Base-by-base conservation (phyloP, 1,284 basidiomycete genomes). In the Malassezia brasiliensis region DNA sequence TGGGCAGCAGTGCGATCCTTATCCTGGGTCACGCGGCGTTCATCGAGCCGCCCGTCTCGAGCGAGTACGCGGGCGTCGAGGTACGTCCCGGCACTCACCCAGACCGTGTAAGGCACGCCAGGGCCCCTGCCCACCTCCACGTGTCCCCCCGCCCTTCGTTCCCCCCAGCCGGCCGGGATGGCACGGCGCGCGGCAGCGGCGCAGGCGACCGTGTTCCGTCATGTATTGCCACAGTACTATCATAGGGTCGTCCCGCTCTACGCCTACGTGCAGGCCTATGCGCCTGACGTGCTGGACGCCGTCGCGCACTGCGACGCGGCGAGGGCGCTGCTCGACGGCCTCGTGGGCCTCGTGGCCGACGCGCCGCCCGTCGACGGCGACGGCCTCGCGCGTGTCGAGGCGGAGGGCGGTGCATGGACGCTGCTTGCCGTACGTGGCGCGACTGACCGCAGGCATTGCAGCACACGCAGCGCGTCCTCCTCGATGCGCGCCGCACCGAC, bases 31-130 rank as follows among this genome's bases (percentile, higher is more conserved):
- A 91, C 69, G 88, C 88, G 1, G 82, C 80, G 53, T 68, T 90
- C 59, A 82, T 90, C 60, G 88, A 91, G 75, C 88, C 88, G 10
- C 88, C 88, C 19, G 82, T 91, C 56, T 87, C 88, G 76, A 87
- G 85, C 78, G 88, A 90, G 75, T 91, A 90, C 65, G 83, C 86
- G 8, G 75, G 79, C 42, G 85, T 90, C 28, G 81, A 85, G 76
- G 61, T 63, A 50, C 20, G 52, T 54, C 8, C 3, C 8, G 12
- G 8, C 12, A 17, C 47, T 20, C 36, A 28, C 34, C 2, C 47
- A 48, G 47, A 48, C 47, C 20, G 47, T 48, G 8, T 48, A 37
- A 20, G 15, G 3, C 40, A 17, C 22, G 14, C 38, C 38, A 40
- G 9, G 38, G 38, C 38, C 14, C 38, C 8, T 40, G 38, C 20